These are phyloP conservation scores for Adansonia grandidieri DNA, from an alignment of 441 rosid genomes.

Conservation along the genomic window DNA sequence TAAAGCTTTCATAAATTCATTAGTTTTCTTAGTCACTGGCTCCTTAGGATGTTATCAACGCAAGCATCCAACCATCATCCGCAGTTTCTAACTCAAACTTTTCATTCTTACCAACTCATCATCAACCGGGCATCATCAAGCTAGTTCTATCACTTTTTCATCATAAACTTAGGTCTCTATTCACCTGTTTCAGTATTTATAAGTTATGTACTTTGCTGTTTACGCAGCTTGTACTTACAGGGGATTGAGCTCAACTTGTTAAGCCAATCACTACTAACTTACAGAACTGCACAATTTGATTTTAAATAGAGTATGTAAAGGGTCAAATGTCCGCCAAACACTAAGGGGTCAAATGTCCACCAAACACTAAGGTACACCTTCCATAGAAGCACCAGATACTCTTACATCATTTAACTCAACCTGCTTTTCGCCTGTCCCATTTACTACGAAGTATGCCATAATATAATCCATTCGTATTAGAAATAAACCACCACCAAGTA, in stretches of 20 bases:
- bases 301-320: neutral
- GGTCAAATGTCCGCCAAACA: neutral
- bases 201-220: neutral
- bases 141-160: slow-evolving; percentile 3
- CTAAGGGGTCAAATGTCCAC: neutral
- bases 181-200: neutral
- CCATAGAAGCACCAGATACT: neutral
- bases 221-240: neutral
- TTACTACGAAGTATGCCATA: neutral
- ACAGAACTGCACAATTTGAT: slow-evolving; percentile 1
- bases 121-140: neutral
- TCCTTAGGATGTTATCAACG: neutral
- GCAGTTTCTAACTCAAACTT: neutral
- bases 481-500: neutral
- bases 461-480: neutral
- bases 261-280: slow-evolving; percentile 8
- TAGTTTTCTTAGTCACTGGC: neutral
- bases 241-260: slow-evolving; percentile 6
- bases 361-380: slow-evolving; percentile 3
- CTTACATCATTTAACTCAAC: slow-evolving; percentile 2
- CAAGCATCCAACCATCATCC: neutral
- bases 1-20: neutral
- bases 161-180: neutral
- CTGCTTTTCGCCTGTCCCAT: neutral
- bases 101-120: neutral